Base-by-base conservation (phyloP, 805 yeast species). In the Pichia cabralensis region DNA sequence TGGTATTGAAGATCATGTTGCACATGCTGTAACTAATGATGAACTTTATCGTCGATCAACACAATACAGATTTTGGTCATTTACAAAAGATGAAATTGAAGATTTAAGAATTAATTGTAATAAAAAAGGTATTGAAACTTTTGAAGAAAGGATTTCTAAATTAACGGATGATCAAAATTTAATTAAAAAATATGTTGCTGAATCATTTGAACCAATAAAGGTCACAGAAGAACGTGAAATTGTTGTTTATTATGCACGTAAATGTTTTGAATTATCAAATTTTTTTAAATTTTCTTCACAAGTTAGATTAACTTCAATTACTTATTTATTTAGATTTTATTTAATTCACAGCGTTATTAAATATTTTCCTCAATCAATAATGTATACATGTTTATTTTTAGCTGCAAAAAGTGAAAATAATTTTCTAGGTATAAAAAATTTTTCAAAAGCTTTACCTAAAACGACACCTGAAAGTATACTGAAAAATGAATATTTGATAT, bases 321-420 rank as follows among this genome's bases (percentile, higher is more conserved):
- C 84, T 7, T 92, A 80, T 50, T 73, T 92, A 53, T 74, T 77
- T 50, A 75, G 78, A 51, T 92, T 92, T 55, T 92, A 78, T 54
- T 62, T 92, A 25, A 67, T 68, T 17, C 76, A 86, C 53, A 77
- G 89, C 19, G 89, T 82, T 19, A 77, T 86, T 85, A 86, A 85
- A 44, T 74, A 71, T 48, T 92, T 84, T 48, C 98, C 98, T 9
- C 82, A 83, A 49, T 71, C 76, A 39, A 67, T 92, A 14, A 66
- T 92, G 58, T 70, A 75, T 35, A 80, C 94, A 2, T 80, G 95
- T 42, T 69, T 92, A 10, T 92, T 86, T 53, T 62, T 92, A 22
- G 95, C 96, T 6, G 88, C 96, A 28, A 92, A 92, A 57, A 74
- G 88, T 13, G 98, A 92, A 50, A 89, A 92, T 58, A 79, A 74